Conservation (phyloP, 2,329 filamentous ascomycete genomes). For the Colletotrichum graminicola region DNA sequence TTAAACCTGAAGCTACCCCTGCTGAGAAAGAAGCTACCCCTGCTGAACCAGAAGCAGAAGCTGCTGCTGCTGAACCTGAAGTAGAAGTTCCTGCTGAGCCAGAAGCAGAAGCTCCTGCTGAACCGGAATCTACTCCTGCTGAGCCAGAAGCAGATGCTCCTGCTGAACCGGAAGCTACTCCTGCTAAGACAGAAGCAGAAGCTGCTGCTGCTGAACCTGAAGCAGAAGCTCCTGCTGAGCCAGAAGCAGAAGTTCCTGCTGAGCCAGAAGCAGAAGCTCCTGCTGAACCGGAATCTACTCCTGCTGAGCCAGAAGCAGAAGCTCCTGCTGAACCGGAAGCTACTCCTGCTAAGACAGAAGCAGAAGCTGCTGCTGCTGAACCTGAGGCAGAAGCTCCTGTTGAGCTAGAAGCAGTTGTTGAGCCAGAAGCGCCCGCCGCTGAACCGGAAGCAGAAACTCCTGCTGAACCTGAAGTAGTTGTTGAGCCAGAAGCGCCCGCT, state of each 20-base stretch:
- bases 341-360: not conserved
- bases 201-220: not conserved
- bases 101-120: not conserved
- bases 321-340: not conserved
- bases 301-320: too few species aligned
- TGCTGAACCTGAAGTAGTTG: constrained; percentile 4
- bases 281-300: not conserved
- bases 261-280: not conserved
- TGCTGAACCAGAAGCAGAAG: not conserved
- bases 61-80: not conserved
- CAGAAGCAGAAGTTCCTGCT: not conserved
- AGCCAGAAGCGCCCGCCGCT: not conserved
- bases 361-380: not conserved
- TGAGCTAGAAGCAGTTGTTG: constrained; percentile 1
- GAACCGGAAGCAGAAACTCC: not conserved
- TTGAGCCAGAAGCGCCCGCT: not conserved
- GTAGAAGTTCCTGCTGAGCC: not conserved
- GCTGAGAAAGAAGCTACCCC: too few species aligned
- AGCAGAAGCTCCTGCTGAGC: not conserved
- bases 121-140: not conserved
- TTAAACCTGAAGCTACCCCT: not conserved
- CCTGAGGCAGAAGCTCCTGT: too few species aligned
- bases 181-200: not conserved
- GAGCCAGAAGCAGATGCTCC: too few species aligned
- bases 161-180: not conserved